These are phyloP conservation scores for Deakozyma indianensis DNA, from an alignment of 805 yeast species.

Conservation along the genomic window DNA sequence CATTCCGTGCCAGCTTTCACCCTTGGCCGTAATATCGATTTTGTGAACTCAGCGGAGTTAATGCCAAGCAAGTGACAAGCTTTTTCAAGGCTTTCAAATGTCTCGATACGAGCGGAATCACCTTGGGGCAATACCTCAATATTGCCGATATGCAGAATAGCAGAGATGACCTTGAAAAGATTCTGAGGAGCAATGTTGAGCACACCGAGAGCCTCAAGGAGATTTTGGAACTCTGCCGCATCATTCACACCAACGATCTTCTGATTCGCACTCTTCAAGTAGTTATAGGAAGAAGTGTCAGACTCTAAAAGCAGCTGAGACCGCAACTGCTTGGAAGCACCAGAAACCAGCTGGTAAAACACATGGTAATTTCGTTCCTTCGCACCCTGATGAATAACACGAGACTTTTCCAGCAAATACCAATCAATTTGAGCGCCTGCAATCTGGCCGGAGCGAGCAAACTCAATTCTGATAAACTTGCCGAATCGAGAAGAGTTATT, in stretches of 20 bases:
- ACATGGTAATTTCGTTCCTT: slow-evolving; percentile 87
- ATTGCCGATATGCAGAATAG: slow-evolving; percentile 76
- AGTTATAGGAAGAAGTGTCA: slow-evolving; percentile 34
- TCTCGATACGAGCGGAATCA: slow-evolving; percentile 61
- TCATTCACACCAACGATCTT: slow-evolving; percentile 69
- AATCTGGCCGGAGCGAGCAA: slow-evolving; percentile 47
- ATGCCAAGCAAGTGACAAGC: slow-evolving; percentile 58
- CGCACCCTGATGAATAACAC: slow-evolving; percentile 64
- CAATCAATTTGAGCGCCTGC: slow-evolving; percentile 89
- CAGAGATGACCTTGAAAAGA: slow-evolving; percentile 55
- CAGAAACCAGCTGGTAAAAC: slow-evolving; percentile 73
- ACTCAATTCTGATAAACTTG: slow-evolving; percentile 80
- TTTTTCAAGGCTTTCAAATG: slow-evolving; percentile 34
- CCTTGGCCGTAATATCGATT: slow-evolving; percentile 57
- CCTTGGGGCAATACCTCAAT: slow-evolving; percentile 53
- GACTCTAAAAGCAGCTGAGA: slow-evolving; percentile 22
- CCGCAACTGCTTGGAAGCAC: slow-evolving; percentile 33
- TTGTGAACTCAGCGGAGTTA: slow-evolving; percentile 34
- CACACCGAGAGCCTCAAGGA: slow-evolving; percentile 51
- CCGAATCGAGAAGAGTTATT: slow-evolving; percentile 95
- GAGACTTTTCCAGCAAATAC: slow-evolving; percentile 84
- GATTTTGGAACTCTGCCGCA: slow-evolving; percentile 43
- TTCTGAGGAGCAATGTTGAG: slow-evolving; percentile 50
- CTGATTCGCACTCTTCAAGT: slow-evolving; percentile 40
- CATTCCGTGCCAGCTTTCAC: slow-evolving; percentile 85